phyloP scores from a whole-genome alignment of 495 filamentous ascomycete genomes.

The Staphylotrichum tortipilum region DNA sequence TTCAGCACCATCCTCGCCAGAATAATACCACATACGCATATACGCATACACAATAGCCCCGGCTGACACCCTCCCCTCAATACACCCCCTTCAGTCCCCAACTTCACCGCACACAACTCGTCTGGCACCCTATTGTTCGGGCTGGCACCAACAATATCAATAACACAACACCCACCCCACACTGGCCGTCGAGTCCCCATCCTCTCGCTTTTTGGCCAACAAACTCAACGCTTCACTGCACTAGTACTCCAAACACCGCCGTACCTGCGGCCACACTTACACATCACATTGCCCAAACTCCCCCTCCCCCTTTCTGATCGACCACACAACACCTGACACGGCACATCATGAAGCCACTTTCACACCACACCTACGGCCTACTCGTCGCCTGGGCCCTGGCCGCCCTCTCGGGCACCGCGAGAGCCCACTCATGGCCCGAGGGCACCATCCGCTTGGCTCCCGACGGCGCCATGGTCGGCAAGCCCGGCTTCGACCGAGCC shows the following conservation, averaged over 20 bases:
- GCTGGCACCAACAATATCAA: background rate
- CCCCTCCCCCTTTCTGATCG: background rate
- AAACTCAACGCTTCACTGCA: no score
- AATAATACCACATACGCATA: conserved; percentile 1
- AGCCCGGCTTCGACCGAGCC: conserved; percentile 58
- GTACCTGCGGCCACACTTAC: no score
- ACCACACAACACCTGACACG: background rate
- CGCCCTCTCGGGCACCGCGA: conserved; percentile 28
- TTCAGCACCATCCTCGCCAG: background rate
- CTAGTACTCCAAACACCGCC: no score
- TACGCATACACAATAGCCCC: background rate
- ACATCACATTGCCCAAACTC: no score
- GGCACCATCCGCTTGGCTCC: conserved; percentile 56
- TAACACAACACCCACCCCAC: no score
- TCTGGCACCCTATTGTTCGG: conserved; percentile 9
- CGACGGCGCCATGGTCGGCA: conserved; percentile 65
- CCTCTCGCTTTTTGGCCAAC: background rate
- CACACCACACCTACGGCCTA: background rate
- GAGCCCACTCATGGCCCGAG: conserved; percentile 75
- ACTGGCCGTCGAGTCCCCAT: conserved; percentile 11
- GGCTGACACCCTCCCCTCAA: no score
- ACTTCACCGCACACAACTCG: conserved; percentile 14
- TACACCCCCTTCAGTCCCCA: no score
- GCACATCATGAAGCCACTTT: conserved; percentile 1
- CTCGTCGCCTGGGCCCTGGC: conserved; percentile 23